phyloP scores from a whole-genome alignment of 2,329 filamentous ascomycete genomes.

The Teratosphaeria viscida region DNA sequence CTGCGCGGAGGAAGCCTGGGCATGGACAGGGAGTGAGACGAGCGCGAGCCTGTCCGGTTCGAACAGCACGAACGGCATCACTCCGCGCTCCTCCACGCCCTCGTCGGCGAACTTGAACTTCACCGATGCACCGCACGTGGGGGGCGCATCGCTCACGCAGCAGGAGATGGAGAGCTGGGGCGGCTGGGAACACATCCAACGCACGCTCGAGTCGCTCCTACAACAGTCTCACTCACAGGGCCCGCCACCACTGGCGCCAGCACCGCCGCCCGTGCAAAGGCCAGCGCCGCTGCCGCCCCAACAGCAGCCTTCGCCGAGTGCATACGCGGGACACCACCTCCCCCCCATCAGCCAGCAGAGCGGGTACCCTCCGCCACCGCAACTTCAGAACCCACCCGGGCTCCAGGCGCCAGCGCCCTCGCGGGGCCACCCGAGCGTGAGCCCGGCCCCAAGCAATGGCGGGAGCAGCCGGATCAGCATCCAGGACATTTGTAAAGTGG shows the following conservation, averaged over 20 bases:
- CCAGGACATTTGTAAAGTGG: slow-evolving; percentile 24
- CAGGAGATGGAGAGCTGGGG: slow-evolving; percentile 53
- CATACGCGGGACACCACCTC: slow-evolving; percentile 2
- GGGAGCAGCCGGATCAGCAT: slow-evolving; percentile 26
- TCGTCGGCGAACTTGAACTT: not conserved
- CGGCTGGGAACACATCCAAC: slow-evolving; percentile 68
- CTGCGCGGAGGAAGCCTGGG: slow-evolving; percentile 66
- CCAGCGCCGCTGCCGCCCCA: not conserved
- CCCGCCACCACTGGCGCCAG: slow-evolving; percentile 6
- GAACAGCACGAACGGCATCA: not conserved
- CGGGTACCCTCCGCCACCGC: slow-evolving; percentile 5
- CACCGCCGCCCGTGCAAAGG: slow-evolving; percentile 7
- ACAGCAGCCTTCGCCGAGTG: slow-evolving; percentile 7
- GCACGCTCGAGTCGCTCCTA: slow-evolving; percentile 47
- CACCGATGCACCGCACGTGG: slow-evolving; percentile 3
- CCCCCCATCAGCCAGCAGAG: not conserved
- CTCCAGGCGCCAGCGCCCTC: slow-evolving; percentile 12
- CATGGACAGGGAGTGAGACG: slow-evolving; percentile 54
- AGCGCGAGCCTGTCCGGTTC: slow-evolving; percentile 8
- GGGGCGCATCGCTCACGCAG: slow-evolving; percentile 5
- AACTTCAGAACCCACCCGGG: slow-evolving; percentile 5
- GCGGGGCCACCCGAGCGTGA: slow-evolving; percentile 4
- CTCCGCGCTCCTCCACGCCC: not conserved
- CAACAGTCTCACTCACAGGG: slow-evolving; percentile 31
- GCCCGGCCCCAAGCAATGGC: slow-evolving; percentile 11